Conservation (phyloP, 805 yeast genomes). For the Candida bentonensis region DNA sequence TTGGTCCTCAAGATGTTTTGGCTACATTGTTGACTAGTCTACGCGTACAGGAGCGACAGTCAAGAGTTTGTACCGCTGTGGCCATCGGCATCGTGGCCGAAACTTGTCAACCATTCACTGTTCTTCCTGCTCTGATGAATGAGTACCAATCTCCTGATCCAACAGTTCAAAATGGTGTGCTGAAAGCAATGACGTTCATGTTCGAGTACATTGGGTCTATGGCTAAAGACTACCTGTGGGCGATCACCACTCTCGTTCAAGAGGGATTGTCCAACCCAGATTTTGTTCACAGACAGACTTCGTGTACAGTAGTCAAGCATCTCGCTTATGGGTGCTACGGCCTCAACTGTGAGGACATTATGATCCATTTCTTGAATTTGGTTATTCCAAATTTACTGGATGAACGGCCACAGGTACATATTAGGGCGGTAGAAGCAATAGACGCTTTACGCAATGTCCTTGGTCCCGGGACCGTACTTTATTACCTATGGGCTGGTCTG, state of each 20-base stretch:
- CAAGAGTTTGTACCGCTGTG: slow-evolving; percentile 93
- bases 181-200: slow-evolving; percentile 80
- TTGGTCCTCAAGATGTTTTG: slow-evolving; percentile 92
- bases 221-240: slow-evolving; percentile 69
- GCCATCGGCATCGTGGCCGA: slow-evolving; percentile 96
- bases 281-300: slow-evolving; percentile 89
- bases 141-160: slow-evolving; percentile 87
- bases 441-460: slow-evolving; percentile 56
- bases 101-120: slow-evolving; percentile 83
- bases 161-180: slow-evolving; percentile 89
- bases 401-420: slow-evolving; percentile 90
- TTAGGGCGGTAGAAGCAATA: slow-evolving; percentile 65
- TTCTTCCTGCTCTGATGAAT: slow-evolving; percentile 87
- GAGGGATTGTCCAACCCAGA: slow-evolving; percentile 88
- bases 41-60: slow-evolving; percentile 88
- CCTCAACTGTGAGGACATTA: slow-evolving; percentile 62
- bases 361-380: slow-evolving; percentile 68
- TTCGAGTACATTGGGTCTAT: slow-evolving; percentile 81
- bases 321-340: slow-evolving; percentile 72
- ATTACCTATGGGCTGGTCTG: slow-evolving; percentile 75
- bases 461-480: slow-evolving; percentile 63
- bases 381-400: slow-evolving; percentile 83
- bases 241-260: slow-evolving; percentile 64
- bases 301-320: slow-evolving; percentile 74
- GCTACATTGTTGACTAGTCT: slow-evolving; percentile 72